Base-by-base conservation (phyloP, 2,329 filamentous ascomycete species). In the Fusarium xyrophilum region DNA sequence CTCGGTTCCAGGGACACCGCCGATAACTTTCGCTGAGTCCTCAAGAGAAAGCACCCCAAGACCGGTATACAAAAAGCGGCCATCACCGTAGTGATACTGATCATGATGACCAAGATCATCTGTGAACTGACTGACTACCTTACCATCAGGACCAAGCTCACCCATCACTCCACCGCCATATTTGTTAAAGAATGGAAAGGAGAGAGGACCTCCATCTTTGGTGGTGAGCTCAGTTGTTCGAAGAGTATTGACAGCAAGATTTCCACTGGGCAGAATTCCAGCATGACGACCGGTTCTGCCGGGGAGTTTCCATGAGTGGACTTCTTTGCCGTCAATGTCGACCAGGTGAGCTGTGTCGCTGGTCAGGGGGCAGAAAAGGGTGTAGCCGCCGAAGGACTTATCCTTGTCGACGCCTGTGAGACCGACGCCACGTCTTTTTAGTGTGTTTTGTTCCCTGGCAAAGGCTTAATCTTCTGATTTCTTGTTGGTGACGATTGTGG, bases 141-240 rank as follows among this genome's bases (percentile, higher is more conserved):
- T 75, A 0, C 74, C 72, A 0, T 68, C 61, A 0, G 66, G 68
- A 36, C 72, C 73, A 6, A 76, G 67, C 40, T 76, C 75, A 36
- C 71, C 74, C 75, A 76, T 76, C 11, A 76, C 36, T 0, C 74
- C 75, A 1, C 75, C 74, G 1, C 74, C 74, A 33, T 76, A 76
- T 25, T 76, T 76, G 66, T 75, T 67, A 44, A 76, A 76, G 58
- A 75, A 76, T 5, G 70, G 73, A 23, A 76, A 76, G 0, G 74
- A 74, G 15, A 60, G 75, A 1, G 72, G 65, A 0, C 64, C 68
- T 1, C 71, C 73, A 28, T 73, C 61, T 7, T 61, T 64, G 11
- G 70, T 74, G 1, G 60, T 68, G 3, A 60, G 28, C 2, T 72
- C 39, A 21, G 60, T 12, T 6, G 59, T 50, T 1, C 69, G 70